Evolutionary conservation across 768 basidiomycete genomes (phyloP), one percentile per base, ranked within the genome.

Genomic region (Mrakia gelida): DNA sequence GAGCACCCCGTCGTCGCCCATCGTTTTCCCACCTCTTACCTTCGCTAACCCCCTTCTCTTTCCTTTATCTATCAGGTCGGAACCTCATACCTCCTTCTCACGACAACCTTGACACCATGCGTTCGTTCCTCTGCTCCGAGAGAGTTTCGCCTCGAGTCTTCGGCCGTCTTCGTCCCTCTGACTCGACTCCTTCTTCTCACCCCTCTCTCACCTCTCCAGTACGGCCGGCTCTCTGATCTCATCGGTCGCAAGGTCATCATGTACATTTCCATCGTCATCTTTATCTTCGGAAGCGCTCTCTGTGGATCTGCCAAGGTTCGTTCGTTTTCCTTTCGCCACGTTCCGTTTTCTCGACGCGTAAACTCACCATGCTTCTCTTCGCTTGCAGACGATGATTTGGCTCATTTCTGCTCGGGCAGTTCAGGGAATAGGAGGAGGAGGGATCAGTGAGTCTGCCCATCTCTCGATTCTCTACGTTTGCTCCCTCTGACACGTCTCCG

Each of bases 321-420:
- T 75, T 43, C 32, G 26, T n/a, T 49, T 16, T n/a, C 28, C 43
- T 43, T 18, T 26, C 18, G n/a, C 34, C 10, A 0, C 54, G 38
- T 6, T 30, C 32, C 32, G 11, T 3, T 34, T 54, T 61, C 56
- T 2, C 45, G 56, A n/a, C 28, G 30, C 52, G n/a, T 30, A 21
- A 15, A 16, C 30, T 41, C 28, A 65, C 32, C 34, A 18, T 16
- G 30, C n/a, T 11, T 38, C 23, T 38, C 54, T 16, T 49, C 28
- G 92, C 21, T 91, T 93, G 0, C 91, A 94, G 82, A 89, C 75
- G 75, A 91, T 94, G 88, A 87, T 86, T 3, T 92, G 91, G 93
- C 85, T 95, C 23, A 89, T 93, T 49, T 86, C 91, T 0, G 88
- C 88, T 62, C 88, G 93, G 80, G 92, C 92, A 3, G 85, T 95